Conservation (phyloP, 306 rosid genomes). For the Cicer yamashitae region DNA sequence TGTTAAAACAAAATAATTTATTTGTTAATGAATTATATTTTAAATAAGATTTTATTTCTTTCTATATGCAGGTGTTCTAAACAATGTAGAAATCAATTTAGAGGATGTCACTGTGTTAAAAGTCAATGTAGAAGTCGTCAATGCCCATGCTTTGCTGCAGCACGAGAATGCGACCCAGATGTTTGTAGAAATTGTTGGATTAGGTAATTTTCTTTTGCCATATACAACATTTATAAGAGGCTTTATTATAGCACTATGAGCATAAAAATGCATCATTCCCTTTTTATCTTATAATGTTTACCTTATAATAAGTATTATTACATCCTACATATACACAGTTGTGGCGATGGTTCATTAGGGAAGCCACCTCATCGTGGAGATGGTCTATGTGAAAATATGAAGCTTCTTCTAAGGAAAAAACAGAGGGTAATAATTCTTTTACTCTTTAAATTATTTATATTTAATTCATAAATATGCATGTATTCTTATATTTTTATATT, state of each 20-base stretch:
- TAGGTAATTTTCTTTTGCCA: slow-evolving; percentile 55
- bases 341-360: slow-evolving; percentile 74
- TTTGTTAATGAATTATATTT: neutral
- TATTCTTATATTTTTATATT: slow-evolving; percentile 28
- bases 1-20: neutral
- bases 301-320: slow-evolving; percentile 10
- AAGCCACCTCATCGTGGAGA: slow-evolving; percentile 74
- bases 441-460: neutral
- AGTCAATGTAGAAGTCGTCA: slow-evolving; percentile 86
- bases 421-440: slow-evolving; percentile 64
- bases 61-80: slow-evolving; percentile 67
- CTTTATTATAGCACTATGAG: neutral
- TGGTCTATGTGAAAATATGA: slow-evolving; percentile 88
- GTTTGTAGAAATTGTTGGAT: slow-evolving; percentile 91
- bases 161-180: slow-evolving; percentile 94
- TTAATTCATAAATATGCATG: slow-evolving; percentile 25
- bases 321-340: slow-evolving; percentile 53
- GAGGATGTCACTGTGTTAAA: slow-evolving; percentile 88
- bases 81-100: slow-evolving; percentile 73
- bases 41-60: slow-evolving; percentile 1
- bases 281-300: neutral
- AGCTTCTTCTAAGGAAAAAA: slow-evolving; percentile 74
- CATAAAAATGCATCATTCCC: no score
- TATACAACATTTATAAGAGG: no score
- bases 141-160: slow-evolving; percentile 94